Base-by-base conservation (phyloP, 2,329 filamentous ascomycete species). In the Fragosphaeria purpurea region DNA sequence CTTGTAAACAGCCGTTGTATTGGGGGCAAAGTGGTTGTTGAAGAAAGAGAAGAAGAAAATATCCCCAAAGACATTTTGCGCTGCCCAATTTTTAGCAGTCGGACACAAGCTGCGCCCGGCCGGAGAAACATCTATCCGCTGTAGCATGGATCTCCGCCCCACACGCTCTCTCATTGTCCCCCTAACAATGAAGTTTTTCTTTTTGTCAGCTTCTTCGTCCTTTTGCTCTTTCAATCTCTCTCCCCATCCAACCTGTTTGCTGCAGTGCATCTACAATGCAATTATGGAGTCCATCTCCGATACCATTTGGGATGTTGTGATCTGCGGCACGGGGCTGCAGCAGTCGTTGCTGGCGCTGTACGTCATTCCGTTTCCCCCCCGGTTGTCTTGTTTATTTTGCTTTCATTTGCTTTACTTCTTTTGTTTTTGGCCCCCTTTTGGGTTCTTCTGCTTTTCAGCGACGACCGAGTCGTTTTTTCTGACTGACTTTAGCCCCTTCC, bases 261-360 rank as follows among this genome's bases (percentile, higher is more conserved):
- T 41, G 1, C 38, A 39, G 30, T 30, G 31, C 10, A 30, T 11
- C n/a, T 22, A 50, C 53, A 45, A 56, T 57, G 22, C 46, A 49
- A 67, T 56, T 59, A 89, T 90, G 85, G 85, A 90, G 69, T 81
- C 81, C 57, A 72, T 90, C 59, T 75, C 76, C 66, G 84, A 88
- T 54, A 85, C 83, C 60, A 71, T 76, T 55, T 91, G 86, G 86
- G 86, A 91, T 73, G 80, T 86, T 62, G 75, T 88, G 60, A 86
- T 91, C 67, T 80, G 80, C 63, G 86, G 86, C 62, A 90, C 86
- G 58, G 85, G 85, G 60, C 71, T 90, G 62, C 77, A 83, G 63
- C 84, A 90, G 71, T 88, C 86, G 57, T 77, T 91, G 59, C 76
- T 91, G 64, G 86, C 54, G 55, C 61, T 61, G 53, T 58, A 53